Evolutionary conservation across 2,329 filamentous ascomycete species (phyloP).

Genomic region (Cucurbitaria berberidis): DNA sequence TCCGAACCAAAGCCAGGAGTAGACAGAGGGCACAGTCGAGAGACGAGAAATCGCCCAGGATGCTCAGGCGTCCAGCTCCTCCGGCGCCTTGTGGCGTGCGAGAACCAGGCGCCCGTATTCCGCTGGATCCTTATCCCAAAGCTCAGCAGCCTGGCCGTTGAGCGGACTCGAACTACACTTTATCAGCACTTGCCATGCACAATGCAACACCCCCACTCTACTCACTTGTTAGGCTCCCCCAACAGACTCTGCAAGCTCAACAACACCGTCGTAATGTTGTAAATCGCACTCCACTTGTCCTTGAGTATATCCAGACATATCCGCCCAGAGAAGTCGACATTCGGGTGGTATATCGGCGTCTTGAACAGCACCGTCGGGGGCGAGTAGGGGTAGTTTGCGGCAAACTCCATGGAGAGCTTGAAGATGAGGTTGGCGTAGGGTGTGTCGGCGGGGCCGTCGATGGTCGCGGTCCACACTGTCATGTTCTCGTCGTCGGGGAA

Average conservation of each 20-base stretch:
- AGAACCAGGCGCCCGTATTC: constrained; percentile 84
- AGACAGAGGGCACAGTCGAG: constrained; percentile 3
- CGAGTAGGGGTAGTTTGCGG: constrained; percentile 89
- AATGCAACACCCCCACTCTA: not conserved
- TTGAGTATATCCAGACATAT: constrained; percentile 98
- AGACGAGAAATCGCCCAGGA: not conserved
- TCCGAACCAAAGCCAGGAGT: constrained; percentile 7
- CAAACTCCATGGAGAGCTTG: constrained; percentile 92
- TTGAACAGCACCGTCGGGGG: constrained; percentile 94
- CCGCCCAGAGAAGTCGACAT: constrained; percentile 94
- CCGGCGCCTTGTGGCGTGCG: constrained; percentile 62
- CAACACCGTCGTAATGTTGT: constrained; percentile 93
- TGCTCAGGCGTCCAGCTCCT: constrained; percentile 47
- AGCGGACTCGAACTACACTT: constrained; percentile 79
- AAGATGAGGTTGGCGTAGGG: constrained; percentile 87
- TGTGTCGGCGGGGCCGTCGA: constrained; percentile 87
- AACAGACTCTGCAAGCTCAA: constrained; percentile 93
- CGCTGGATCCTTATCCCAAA: constrained; percentile 88
- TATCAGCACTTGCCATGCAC: constrained; percentile 12
- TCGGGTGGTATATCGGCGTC: constrained; percentile 98
- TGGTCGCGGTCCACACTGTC: constrained; percentile 85
- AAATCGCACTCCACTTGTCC: constrained; percentile 98
- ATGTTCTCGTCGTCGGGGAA: constrained; percentile 94
- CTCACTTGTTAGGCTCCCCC: constrained; percentile 97
- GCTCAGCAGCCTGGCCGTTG: constrained; percentile 93